These are phyloP conservation scores for Nematocida ausubeli DNA, from an alignment of 371 early-diverging fungal species.

Conservation along the genomic window DNA sequence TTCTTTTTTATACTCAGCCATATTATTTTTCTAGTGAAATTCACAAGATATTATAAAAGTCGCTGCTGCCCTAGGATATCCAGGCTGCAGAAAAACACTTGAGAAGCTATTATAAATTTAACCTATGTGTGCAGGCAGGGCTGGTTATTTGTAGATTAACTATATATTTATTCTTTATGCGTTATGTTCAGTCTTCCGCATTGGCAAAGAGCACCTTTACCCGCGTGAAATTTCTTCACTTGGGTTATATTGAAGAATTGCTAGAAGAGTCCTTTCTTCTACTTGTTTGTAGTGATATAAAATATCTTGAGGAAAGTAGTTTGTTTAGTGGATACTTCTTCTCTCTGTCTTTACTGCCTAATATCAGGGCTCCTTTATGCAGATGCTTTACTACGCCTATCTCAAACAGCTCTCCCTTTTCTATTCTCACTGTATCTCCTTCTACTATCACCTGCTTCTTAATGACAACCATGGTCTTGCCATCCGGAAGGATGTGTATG, in stretches of 20 bases:
- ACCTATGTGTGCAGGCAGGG: too few relatives aligned
- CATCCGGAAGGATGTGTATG: conserved; percentile 35
- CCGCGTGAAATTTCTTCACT: too few relatives aligned
- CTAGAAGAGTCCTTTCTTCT: background rate
- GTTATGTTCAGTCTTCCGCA: too few relatives aligned
- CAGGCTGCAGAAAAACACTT: too few relatives aligned
- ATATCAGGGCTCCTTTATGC: conserved; percentile 24
- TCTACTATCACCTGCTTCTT: conserved; percentile 41
- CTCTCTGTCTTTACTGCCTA: conserved; percentile 41
- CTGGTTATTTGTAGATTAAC: too few relatives aligned
- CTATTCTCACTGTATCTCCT: conserved; percentile 47
- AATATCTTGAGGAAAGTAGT: conserved; percentile 49
- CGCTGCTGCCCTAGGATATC: too few relatives aligned
- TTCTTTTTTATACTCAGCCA: too few relatives aligned
- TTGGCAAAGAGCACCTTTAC: too few relatives aligned
- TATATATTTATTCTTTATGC: too few relatives aligned
- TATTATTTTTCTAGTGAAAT: too few relatives aligned
- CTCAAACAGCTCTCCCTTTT: conserved; percentile 43
- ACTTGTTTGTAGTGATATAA: background rate
- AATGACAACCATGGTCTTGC: conserved; percentile 41
- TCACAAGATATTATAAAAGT: too few relatives aligned
- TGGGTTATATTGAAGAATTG: background rate
- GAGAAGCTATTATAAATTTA: too few relatives aligned
- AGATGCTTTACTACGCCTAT: conserved; percentile 33
- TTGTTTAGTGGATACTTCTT: conserved; percentile 48